Evolutionary conservation across 768 basidiomycete genomes (phyloP).

Genomic region (Hygrophorus russula): DNA sequence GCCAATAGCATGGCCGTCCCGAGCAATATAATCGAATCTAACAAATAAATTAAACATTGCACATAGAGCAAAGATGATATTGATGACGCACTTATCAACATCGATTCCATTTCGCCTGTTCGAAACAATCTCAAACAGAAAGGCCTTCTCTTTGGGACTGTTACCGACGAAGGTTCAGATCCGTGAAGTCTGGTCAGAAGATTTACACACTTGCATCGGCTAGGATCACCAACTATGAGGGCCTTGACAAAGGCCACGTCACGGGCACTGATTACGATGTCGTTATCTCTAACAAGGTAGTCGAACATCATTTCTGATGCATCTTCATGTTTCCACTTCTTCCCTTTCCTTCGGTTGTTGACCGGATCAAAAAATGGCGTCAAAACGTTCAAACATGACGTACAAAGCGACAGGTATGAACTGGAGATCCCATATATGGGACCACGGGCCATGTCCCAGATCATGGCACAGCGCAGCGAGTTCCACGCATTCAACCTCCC

Average conservation of each 20-base stretch:
- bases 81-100: conserved; percentile 60
- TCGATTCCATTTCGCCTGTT: conserved; percentile 77
- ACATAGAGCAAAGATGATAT: not conserved
- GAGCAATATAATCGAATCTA: conserved; percentile 75
- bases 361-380: not conserved
- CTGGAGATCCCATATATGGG: conserved; percentile 68
- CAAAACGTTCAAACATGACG: conserved; percentile 14
- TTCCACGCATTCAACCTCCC: conserved; percentile 69
- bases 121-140: conserved; percentile 77
- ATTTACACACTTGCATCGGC: conserved; percentile 34
- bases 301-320: conserved; percentile 81
- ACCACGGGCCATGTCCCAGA: conserved; percentile 80
- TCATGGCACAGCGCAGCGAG: conserved; percentile 79
- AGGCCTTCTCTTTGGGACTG: conserved; percentile 45
- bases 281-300: conserved; percentile 45
- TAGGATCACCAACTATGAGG: conserved; percentile 56
- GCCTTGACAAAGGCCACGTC: conserved; percentile 63
- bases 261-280: conserved; percentile 32
- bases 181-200: conserved; percentile 5
- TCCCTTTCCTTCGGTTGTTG: conserved; percentile 30
- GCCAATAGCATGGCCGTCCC: conserved; percentile 66
- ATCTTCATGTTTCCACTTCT: conserved; percentile 63
- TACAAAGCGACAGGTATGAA: conserved; percentile 65
- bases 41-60: not conserved
- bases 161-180: not conserved